These are phyloP conservation scores for Moricandia moricandioides DNA, from an alignment of 345 rosid species.

Conservation along the genomic window DNA sequence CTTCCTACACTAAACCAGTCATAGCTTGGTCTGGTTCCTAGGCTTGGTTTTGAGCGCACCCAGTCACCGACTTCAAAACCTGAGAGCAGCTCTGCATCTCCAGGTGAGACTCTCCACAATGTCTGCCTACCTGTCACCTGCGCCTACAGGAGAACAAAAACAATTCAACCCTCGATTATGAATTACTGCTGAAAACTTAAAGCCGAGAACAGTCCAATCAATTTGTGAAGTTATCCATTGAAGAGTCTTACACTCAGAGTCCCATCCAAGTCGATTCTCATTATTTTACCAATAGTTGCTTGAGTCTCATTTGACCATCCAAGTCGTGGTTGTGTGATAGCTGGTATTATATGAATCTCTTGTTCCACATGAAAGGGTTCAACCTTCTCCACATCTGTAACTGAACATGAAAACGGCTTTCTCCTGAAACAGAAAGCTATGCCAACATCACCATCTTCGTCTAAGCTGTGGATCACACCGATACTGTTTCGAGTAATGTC, in stretches of 20 bases:
- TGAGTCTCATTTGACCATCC: constrained; percentile 97
- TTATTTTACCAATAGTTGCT: constrained; percentile 83
- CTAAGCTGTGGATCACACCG: constrained; percentile 89
- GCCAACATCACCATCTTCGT: constrained; percentile 91
- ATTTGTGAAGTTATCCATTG: too few species aligned
- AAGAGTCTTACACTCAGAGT: constrained; percentile 73
- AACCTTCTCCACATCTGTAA: constrained; percentile 90
- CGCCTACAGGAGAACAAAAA: constrained; percentile 50
- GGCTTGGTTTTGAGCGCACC: constrained; percentile 88
- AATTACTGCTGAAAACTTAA: too few species aligned
- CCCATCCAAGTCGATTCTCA: constrained; percentile 92
- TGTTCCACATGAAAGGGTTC: constrained; percentile 83
- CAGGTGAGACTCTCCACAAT: constrained; percentile 92
- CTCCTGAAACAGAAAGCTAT: constrained; percentile 90
- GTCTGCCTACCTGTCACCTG: constrained; percentile 74
- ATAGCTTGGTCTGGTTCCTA: constrained; percentile 89
- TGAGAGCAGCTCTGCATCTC: constrained; percentile 92
- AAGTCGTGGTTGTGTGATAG: constrained; percentile 82
- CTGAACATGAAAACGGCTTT: constrained; percentile 85
- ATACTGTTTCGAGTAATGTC: constrained; percentile 74
- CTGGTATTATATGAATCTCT: constrained; percentile 73
- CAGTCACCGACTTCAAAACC: constrained; percentile 98
- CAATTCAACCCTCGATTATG: too few species aligned
- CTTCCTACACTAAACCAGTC: constrained; percentile 87
- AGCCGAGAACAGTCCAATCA: too few species aligned